Base-by-base conservation (phyloP, 768 basidiomycete genomes). In the Tricholoma saponaceum region DNA sequence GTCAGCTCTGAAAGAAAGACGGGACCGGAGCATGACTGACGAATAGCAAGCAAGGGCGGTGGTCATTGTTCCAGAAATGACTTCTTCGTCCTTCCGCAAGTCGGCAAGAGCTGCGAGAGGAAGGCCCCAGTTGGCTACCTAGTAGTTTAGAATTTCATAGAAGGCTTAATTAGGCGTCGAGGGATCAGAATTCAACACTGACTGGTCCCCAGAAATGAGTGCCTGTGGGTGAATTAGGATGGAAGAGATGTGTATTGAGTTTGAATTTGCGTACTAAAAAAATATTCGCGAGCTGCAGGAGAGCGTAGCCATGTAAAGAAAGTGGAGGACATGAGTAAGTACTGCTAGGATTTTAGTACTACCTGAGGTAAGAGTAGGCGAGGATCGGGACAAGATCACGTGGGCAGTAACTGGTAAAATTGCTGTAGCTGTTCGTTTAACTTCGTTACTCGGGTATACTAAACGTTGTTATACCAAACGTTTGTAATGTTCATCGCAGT, bases 191-290 rank as follows among this genome's bases (percentile, higher is more conserved):
- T 57, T 58, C 30, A 43, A 65, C n/a, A 85, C 91, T 70, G 60
- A 96, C 95, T 59, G 95, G 95, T 64, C 95, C 95, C 95, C 95
- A 97, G 79, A 97, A 97, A 74, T 97, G 95, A 61, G 95, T 97
- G 68, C 94, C 94, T 96, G 57, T 30, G 55, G 50, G 58, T 58
- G 26, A 55, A 25, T 56, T 28, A 62, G 37, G 20, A 37, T 35
- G 51, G 25, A 33, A 57, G 16, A 50, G 58, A 58, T 9, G 32
- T 13, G n/a, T 7, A 5, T n/a, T 14, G 5, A 5, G n/a, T 20
- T 26, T 23, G 35, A 13, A 14, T 22, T 5, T 26, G 79, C 94
- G 61, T 60, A 93, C 95, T 97, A 77, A 97, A 90, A 77, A 98
- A 96, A 74, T 98, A 98, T 64, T 95, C 84, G 65, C 92, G 80